Evolutionary conservation across 345 rosid species (phyloP), one percentile per base, ranked within the genome.

Genomic region (Physaria fendleri): DNA sequence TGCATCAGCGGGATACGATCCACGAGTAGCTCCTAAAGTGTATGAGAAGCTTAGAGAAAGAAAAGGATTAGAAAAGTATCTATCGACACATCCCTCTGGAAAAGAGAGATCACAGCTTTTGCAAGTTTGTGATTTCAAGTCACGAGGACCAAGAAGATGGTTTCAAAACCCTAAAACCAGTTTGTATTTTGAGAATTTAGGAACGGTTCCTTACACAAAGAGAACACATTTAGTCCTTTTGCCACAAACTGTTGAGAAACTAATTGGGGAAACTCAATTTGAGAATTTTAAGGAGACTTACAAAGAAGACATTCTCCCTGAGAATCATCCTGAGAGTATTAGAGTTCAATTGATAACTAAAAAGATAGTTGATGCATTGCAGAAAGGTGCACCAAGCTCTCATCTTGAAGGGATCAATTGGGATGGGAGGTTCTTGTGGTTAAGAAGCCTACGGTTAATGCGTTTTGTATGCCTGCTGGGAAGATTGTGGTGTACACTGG

Each of bases 351-450:
- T 79, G 74, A 87, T 87, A 55, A 76, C 96, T 2, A 75, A 87
- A 43, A 83, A 93, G 4, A 63, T 93, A 0, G 76, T 93, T 37
- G 86, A 82, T 59, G 84, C 96, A n/a, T 76, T n/a, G n/a, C n/a
- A 61, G 63, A 82, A 83, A 71, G 97, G 96, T 28, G 44, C 87
- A 0, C 62, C 72, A 2, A 82, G 81, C 5, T 73, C 82, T 11
- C 99, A 93, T 68, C 77, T 93, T 42, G 95, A 83, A 12, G 95
- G 91, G 16, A 69, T 89, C 38, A 82, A 79, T 47, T 93, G 99
- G 97, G n/a, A n/a, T n/a, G n/a, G n/a, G 99, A 89, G 77, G 79
- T 93, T 29, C 59, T 89, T 76, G 97, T 93, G 52, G 89, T 85
- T 66, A 76, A 93, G 22, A 84, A 86, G 42, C 85, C 92, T 56